These are phyloP conservation scores for Cyclostephanos tholiformis DNA, from an alignment of 108 stramenopile genomes.

Conservation along the genomic window DNA sequence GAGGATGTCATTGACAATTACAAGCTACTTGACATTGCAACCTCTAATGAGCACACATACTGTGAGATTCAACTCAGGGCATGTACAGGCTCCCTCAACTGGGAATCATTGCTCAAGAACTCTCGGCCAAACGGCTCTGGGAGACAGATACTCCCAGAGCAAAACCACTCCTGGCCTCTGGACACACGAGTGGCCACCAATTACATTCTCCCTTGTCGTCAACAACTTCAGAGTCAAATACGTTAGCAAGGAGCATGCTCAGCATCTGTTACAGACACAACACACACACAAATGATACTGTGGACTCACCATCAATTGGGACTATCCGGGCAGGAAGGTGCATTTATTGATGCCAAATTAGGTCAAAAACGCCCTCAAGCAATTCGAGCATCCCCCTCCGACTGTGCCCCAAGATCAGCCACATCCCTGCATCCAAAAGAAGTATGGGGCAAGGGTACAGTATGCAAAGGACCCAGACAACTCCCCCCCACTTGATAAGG, in stretches of 20 bases:
- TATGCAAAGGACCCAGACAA: too few species aligned
- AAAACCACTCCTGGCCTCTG: too few species aligned
- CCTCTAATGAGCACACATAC: slow-evolving; percentile 17
- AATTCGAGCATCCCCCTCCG: not conserved
- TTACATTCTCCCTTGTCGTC: slow-evolving; percentile 31
- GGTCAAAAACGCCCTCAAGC: too few species aligned
- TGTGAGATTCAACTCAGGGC: slow-evolving; percentile 22
- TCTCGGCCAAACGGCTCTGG: not conserved
- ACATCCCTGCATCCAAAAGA: too few species aligned
- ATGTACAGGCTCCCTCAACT: slow-evolving; percentile 64
- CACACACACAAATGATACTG: too few species aligned
- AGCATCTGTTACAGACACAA: too few species aligned
- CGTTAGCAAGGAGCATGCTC: not conserved
- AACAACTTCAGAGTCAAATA: slow-evolving; percentile 46
- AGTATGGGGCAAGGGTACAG: too few species aligned
- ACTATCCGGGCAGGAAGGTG: too few species aligned
- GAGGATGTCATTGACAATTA: slow-evolving; percentile 48
- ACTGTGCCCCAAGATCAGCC: too few species aligned
- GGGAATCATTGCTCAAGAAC: slow-evolving; percentile 37
- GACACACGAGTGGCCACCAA: slow-evolving; percentile 27
- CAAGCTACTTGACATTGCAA: slow-evolving; percentile 13
- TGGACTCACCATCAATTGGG: too few species aligned
- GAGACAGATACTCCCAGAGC: slow-evolving; percentile 38
- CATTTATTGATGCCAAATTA: too few species aligned
- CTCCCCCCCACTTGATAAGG: too few species aligned